These are phyloP conservation scores for Acer campestre DNA, from an alignment of 345 rosid genomes.

Conservation along the genomic window DNA sequence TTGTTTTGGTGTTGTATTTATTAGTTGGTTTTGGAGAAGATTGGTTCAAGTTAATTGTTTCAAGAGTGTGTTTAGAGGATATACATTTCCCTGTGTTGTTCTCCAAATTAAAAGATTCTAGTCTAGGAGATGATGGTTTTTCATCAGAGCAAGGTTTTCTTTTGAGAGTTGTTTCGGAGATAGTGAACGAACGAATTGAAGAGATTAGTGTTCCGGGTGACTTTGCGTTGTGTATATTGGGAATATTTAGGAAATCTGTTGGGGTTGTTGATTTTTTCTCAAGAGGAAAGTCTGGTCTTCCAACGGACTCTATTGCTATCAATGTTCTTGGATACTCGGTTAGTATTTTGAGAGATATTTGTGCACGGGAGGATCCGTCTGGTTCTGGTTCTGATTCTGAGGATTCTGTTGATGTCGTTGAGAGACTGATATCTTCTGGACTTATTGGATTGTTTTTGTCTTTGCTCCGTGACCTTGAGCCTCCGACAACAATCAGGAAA, in stretches of 20 bases:
- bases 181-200: slow-evolving; percentile 48
- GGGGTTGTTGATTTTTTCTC: slow-evolving; percentile 34
- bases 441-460: slow-evolving; percentile 47
- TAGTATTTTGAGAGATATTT: slow-evolving; percentile 54
- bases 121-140: slow-evolving; percentile 26
- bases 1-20: slow-evolving; percentile 8
- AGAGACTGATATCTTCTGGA: slow-evolving; percentile 49
- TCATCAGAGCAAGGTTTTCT: slow-evolving; percentile 67
- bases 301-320: slow-evolving; percentile 46
- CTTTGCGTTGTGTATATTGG: slow-evolving; percentile 36
- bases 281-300: slow-evolving; percentile 53
- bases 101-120: slow-evolving; percentile 32
- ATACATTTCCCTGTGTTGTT: slow-evolving; percentile 50
- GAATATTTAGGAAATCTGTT: slow-evolving; percentile 45
- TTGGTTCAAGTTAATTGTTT: slow-evolving; percentile 76
- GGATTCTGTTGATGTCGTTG: slow-evolving; percentile 36
- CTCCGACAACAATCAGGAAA: slow-evolving; percentile 61
- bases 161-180: slow-evolving; percentile 54
- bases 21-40: slow-evolving; percentile 75
- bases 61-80: slow-evolving; percentile 65
- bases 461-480: slow-evolving; percentile 66
- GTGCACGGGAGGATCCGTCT: slow-evolving; percentile 44
- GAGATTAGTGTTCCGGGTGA: slow-evolving; percentile 44
- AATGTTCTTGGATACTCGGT: slow-evolving; percentile 74
- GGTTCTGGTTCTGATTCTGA: slow-evolving; percentile 20